Base-by-base conservation (phyloP, 495 filamentous ascomycete genomes). In the Elasticomyces elasticus region DNA sequence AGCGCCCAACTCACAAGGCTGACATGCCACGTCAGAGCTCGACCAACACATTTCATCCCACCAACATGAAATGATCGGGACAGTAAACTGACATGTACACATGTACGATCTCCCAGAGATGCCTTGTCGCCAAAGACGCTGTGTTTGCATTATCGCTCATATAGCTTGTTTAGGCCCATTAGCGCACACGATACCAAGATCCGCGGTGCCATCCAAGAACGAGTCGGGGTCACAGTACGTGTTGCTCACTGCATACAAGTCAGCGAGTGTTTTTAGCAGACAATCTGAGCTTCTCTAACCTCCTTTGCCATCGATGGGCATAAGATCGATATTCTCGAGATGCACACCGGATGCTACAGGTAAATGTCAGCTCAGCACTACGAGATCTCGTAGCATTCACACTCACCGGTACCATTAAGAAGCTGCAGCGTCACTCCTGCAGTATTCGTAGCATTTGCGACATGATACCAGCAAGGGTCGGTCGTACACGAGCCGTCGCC, bases 401-500 rank as follows among this genome's bases (percentile, higher is more conserved):
- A 33, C 30, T 33, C 30, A 33, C 30, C 30, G 30, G 30, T 33
- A 7, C 30, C 30, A 33, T 33, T 33, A 15, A 33, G 30, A 7
- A 33, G 30, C 30, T 33, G 30, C 30, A 43, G 10, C 40, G 40
- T 43, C 40, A 43, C 13, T 19, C 12, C 20, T 11, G 12, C 40
- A 9, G 40, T 22, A 43, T 43, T 22, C 40, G 40, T 22, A 19
- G 40, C 40, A 43, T n/a, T 22, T 11, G 20, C 13, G 40, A 15
- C 20, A 22, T 22, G n/a, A 43, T 43, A 56, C 54, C 22, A 43
- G 50, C 54, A 47, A 7, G 30, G 30, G 30, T 71, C 62, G 0
- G 67, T 62, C 12, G 66, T 66, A 38, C 72, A 74, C n/a, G 62
- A 65, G 10, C 68, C 67, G 57, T 74, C 71, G 9, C 69, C 70